Conservation (phyloP, 176 grass and related monocot species). For the Alopecurus myosuroides region DNA sequence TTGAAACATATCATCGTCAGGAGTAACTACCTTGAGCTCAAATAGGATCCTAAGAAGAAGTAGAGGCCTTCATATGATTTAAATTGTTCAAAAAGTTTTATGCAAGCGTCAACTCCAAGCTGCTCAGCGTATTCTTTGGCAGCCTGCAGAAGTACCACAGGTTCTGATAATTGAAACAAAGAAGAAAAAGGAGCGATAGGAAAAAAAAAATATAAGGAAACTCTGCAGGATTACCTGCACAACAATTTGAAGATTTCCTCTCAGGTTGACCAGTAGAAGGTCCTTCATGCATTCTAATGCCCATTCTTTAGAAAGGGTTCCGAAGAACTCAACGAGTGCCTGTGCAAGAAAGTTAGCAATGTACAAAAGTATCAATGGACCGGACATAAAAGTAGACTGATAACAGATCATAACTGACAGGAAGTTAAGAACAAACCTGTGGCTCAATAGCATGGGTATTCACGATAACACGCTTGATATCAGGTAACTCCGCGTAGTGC, state of each 20-base stretch:
- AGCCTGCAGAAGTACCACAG: conserved; percentile 32
- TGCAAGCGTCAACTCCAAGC: conserved; percentile 76
- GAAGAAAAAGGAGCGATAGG: background rate
- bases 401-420: background rate
- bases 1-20: background rate
- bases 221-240: conserved; percentile 60
- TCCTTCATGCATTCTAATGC: conserved; percentile 98
- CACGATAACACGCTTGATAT: conserved; percentile 92
- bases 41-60: conserved; percentile 94
- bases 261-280: conserved; percentile 83
- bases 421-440: conserved; percentile 68
- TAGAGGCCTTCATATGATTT: conserved; percentile 98
- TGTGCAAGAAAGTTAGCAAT: conserved; percentile 29
- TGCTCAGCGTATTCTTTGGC: conserved; percentile 98
- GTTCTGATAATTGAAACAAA: conserved; percentile 7
- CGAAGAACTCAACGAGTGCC: conserved; percentile 95
- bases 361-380: background rate
- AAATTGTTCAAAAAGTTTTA: conserved; percentile 96
- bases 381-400: background rate
- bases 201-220: background rate
- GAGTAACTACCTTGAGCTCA: conserved; percentile 82
- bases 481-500: conserved; percentile 92
- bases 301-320: conserved; percentile 91
- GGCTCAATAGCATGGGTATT: conserved; percentile 98
- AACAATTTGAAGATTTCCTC: conserved; percentile 98